Evolutionary conservation across 1,284 basidiomycete species (phyloP).

Genomic region (Bondarzewia mesenterica): DNA sequence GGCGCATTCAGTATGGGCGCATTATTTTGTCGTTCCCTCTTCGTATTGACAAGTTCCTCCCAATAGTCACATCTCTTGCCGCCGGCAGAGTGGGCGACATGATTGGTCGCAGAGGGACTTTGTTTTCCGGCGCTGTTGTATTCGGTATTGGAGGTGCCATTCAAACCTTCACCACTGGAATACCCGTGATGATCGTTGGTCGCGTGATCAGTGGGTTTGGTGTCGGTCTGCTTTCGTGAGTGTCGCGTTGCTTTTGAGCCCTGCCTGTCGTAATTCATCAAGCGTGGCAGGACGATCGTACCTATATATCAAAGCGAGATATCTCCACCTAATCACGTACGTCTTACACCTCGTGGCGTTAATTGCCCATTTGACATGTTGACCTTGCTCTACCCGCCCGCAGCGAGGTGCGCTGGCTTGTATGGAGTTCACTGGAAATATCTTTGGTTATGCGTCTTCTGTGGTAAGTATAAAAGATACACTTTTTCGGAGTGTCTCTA

Average conservation of each 20-base stretch:
- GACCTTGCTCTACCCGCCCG: constrained; percentile 4
- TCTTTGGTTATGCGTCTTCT: constrained; percentile 91
- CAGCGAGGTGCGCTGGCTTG: constrained; percentile 88
- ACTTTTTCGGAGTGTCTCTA: constrained; percentile 1
- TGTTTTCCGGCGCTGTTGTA: constrained; percentile 81
- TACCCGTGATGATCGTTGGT: constrained; percentile 82
- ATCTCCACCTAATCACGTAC: constrained; percentile 86
- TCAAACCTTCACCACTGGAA: constrained; percentile 85
- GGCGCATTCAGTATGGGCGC: constrained; percentile 74
- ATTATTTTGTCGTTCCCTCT: background rate
- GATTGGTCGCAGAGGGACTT: constrained; percentile 81
- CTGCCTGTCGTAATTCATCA: constrained; percentile 1
- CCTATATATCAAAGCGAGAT: constrained; percentile 98
- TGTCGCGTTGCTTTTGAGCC: constrained; percentile 11
- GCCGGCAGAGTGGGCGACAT: constrained; percentile 85
- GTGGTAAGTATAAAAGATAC: constrained; percentile 75
- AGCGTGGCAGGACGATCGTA: constrained; percentile 72
- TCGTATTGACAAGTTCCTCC: constrained; percentile 4
- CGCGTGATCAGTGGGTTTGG: constrained; percentile 88
- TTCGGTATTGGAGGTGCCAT: constrained; percentile 87
- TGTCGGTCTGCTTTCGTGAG: constrained; percentile 86
- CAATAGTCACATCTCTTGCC: constrained; percentile 79
- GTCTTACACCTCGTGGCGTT: constrained; percentile 24
- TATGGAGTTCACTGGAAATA: constrained; percentile 95
- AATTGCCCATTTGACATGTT: background rate